These are phyloP conservation scores for Eimeria acervulina DNA, from an alignment of 169 alveolate species.

Conservation along the genomic window DNA sequence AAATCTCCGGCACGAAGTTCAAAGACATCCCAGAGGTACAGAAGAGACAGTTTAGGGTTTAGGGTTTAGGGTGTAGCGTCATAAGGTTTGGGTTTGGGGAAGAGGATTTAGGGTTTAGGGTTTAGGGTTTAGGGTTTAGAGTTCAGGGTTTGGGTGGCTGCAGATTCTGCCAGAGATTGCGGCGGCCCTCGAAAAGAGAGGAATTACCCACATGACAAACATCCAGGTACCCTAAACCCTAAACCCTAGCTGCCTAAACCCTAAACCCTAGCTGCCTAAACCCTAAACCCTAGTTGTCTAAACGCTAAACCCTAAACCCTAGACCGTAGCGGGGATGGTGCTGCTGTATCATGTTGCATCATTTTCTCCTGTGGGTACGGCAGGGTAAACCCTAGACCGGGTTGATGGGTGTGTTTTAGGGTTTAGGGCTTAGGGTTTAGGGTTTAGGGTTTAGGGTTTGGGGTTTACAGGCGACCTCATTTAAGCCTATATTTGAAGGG, in stretches of 20 bases:
- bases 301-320: no score
- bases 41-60: no score
- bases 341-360: not conserved
- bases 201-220: not conserved
- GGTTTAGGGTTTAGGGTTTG: slow-evolving; percentile 72
- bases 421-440: slow-evolving; percentile 6
- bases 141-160: not conserved
- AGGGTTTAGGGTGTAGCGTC: no score
- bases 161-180: not conserved
- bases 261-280: not conserved
- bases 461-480: slow-evolving; percentile 90
- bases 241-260: not conserved
- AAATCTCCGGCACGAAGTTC: not conserved
- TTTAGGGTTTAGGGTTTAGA: slow-evolving; percentile 44
- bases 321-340: no score
- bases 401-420: not conserved
- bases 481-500: no score
- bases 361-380: not conserved
- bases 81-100: no score
- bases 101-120: slow-evolving; percentile 16
- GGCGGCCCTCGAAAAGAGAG: slow-evolving; percentile 1
- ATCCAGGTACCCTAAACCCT: slow-evolving; percentile 7
- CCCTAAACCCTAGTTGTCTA: no score
- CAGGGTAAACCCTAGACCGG: not conserved
- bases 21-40: not conserved